Evolutionary conservation across 345 rosid genomes (phyloP), one percentile per base, ranked within the genome.

Genomic region (Arabis hirsuta): DNA sequence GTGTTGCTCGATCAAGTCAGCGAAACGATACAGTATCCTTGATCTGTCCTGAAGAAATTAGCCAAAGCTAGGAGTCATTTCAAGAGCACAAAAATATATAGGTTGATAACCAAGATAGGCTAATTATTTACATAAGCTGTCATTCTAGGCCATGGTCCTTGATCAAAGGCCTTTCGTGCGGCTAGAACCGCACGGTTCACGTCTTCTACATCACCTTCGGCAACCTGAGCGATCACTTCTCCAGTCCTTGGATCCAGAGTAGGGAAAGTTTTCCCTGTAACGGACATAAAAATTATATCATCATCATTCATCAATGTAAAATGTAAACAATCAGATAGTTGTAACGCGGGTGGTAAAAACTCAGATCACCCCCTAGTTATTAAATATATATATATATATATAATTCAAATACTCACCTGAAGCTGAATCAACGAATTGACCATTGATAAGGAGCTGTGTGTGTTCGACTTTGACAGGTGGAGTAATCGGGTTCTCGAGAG

Each of bases 1-100:
- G 79, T 91, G 91, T 79, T 85, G 84, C 62, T 94, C 99, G 22
- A 94, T 50, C 73, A 94, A 81, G 81, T 94, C 99, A 52, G 99
- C 97, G 53, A 85, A 90, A 4, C 91, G 86, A 50, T 76, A 61
- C 43, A 94, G 72, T 57, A 94, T 81, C 73, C 4, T 81, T 48
- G 91, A 83, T 73, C 99, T 87, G 84, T 94, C 96, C 99, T 94
- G 83, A 68, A 77, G 61, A 36, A 44, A 3, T 22, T 42, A n/a
- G 2, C 1, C 20, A 55, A 48, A 48, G 20, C 3, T 29, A 0
- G 9, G 46, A 62, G 50, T 65, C 72, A 77, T 46, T 27, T 68
- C 44, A 7, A 52, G 60, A 13, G 5, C 42, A 47, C 9, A 38
- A 26, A 56, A 13, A 55, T 27, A 11, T 4, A 48, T 19, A 6